Conservation (phyloP, 768 basidiomycete genomes). For the Mycena leptocephala region DNA sequence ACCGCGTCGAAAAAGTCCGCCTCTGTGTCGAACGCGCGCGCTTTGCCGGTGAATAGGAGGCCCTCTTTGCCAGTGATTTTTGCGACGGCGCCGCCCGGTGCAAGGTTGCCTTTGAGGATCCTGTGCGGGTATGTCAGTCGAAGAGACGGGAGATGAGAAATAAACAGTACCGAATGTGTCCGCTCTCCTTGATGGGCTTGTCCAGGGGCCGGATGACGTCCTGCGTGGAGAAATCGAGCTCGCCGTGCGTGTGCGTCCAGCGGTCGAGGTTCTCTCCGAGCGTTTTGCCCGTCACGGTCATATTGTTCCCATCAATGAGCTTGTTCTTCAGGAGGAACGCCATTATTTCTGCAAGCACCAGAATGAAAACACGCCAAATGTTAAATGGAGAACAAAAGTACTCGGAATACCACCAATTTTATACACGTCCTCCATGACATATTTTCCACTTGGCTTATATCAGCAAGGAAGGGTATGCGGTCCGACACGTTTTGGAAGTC, state of each 20-base stretch:
- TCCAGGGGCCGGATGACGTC: conserved; percentile 91
- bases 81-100: conserved; percentile 95
- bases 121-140: conserved; percentile 53
- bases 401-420: conserved; percentile 97
- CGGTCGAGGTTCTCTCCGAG: conserved; percentile 94
- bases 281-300: conserved; percentile 93
- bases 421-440: conserved; percentile 98
- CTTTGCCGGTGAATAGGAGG: conserved; percentile 90
- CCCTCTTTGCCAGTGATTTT: conserved; percentile 99
- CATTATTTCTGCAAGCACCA: conserved; percentile 75
- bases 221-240: conserved; percentile 78
- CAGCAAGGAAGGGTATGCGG: conserved; percentile 93
- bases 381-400: conserved; percentile 56
- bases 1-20: conserved; percentile 91
- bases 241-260: conserved; percentile 88
- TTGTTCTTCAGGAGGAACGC: conserved; percentile 90
- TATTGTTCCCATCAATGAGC: conserved; percentile 90
- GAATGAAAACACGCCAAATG: conserved; percentile 12
- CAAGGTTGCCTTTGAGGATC: conserved; percentile 93
- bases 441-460: conserved; percentile 98
- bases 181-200: conserved; percentile 90
- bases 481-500: conserved; percentile 97
- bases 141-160: background rate
- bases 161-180: conserved; percentile 84
- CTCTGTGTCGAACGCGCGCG: conserved; percentile 94